These are phyloP conservation scores for Phaffomyces antillensis DNA, from an alignment of 805 yeast genomes.

Conservation along the genomic window DNA sequence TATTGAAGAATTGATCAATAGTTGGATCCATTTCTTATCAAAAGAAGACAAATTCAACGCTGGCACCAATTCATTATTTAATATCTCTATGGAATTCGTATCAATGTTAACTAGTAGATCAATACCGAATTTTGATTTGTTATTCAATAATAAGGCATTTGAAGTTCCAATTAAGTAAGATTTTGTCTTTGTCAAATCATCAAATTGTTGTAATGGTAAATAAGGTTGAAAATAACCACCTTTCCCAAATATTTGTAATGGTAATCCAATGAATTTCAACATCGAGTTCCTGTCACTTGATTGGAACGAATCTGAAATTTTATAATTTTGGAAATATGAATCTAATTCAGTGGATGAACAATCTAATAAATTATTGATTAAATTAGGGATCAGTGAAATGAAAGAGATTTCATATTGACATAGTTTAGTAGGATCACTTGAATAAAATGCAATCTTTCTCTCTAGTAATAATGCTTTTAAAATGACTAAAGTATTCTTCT, in stretches of 20 bases:
- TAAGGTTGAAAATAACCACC: constrained; percentile 91
- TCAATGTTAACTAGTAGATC: constrained; percentile 74
- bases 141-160: constrained; percentile 69
- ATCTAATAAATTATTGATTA: constrained; percentile 63
- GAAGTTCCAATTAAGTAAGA: constrained; percentile 83
- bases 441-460: constrained; percentile 64
- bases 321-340: constrained; percentile 43
- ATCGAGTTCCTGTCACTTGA: constrained; percentile 76
- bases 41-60: constrained; percentile 41
- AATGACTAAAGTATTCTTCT: constrained; percentile 51
- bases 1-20: constrained; percentile 37
- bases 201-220: constrained; percentile 87
- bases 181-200: constrained; percentile 55
- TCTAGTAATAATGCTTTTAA: constrained; percentile 77
- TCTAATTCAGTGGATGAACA: constrained; percentile 72
- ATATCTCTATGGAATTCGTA: constrained; percentile 36
- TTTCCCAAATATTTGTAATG: constrained; percentile 75
- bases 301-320: constrained; percentile 58
- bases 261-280: constrained; percentile 77
- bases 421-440: constrained; percentile 70
- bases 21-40: constrained; percentile 73
- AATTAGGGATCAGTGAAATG: constrained; percentile 75
- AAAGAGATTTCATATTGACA: constrained; percentile 81
- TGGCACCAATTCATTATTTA: constrained; percentile 36
- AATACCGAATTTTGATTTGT: constrained; percentile 43